Evolutionary conservation across 2,329 filamentous ascomycete genomes (phyloP), one percentile per base, ranked within the genome.

Genomic region (Penicillium occitanis): DNA sequence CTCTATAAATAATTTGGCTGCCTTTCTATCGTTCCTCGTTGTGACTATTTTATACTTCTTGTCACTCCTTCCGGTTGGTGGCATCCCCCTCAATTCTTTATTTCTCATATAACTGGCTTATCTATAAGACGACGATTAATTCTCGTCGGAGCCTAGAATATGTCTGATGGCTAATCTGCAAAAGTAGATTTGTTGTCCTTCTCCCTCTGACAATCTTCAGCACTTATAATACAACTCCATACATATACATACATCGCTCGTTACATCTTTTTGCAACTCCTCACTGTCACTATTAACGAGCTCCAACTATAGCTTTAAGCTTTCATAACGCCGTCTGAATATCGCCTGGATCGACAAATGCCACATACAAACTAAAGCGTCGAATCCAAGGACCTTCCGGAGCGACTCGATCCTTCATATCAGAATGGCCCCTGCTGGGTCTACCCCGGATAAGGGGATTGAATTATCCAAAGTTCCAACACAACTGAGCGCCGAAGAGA

Each of bases 21-120:
- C 50, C 50, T 53, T n/a, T 4, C 10, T n/a, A 10, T 5, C 14
- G 8, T 51, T 28, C 19, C 30, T 35, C 6, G 48, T n/a, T 55
- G 51, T 30, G 28, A 53, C 51, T 55, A 19, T 11, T 25, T 55
- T 30, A n/a, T 19, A 33, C 5, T 48, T 30, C 30, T 17, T 14
- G 53, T 57, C 30, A 57, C 53, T 57, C 53, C 51, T 55, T 55
- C 30, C 51, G n/a, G 51, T 55, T 53, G 28, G 50, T 53, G 17
- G 13, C 22, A 28, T 33, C 30, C 28, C 51, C 53, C 33, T 57
- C 53, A 25, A 40, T 33, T 53, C 19, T 19, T 19, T 19, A 19
- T 19, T 19, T 19, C 6, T 50, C 19, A 48, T 28, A 28, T 28
- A 28, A n/a, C 10, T 40, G 53, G 33, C 53, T 37, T 40, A 57